Evolutionary conservation across 495 filamentous ascomycete genomes (phyloP).

Genomic region (Cenococcum geophilum): DNA sequence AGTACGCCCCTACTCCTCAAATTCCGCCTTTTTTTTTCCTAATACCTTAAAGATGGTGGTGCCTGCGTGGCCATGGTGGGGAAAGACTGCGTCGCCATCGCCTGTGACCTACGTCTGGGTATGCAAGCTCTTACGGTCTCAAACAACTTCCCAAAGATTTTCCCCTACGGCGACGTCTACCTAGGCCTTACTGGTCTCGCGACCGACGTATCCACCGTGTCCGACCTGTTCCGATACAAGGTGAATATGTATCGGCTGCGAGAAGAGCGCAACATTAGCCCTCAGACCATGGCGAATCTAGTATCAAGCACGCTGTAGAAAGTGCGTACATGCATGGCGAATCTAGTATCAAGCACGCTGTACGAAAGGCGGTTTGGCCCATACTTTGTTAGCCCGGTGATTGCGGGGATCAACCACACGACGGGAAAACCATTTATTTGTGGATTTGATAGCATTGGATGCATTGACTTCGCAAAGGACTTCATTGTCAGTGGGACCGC

Average conservation of each 20-base stretch:
- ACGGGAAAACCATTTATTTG: conserved; percentile 94
- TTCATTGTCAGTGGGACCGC: conserved; percentile 97
- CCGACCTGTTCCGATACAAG: conserved; percentile 97
- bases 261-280: conserved; percentile 92
- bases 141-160: conserved; percentile 99
- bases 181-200: conserved; percentile 95
- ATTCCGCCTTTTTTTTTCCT: conserved; percentile 11
- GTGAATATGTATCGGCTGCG: conserved; percentile 99
- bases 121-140: conserved; percentile 94
- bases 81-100: conserved; percentile 98
- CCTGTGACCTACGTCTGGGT: conserved; percentile 95
- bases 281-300: conserved; percentile 91
- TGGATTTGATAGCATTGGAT: conserved; percentile 98
- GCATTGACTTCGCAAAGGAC: conserved; percentile 98
- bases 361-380: conserved; percentile 96
- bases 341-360: conserved; percentile 80
- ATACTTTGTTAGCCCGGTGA: conserved; percentile 89
- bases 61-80: conserved; percentile 97
- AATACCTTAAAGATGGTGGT: conserved; percentile 65
- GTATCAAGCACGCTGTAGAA: conserved; percentile 88
- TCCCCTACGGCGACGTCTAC: conserved; percentile 92
- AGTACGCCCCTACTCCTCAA: conserved; percentile 8
- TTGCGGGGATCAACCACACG: conserved; percentile 89
- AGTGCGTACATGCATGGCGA: conserved; percentile 84
- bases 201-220: conserved; percentile 90